Conservation (phyloP, 2,329 filamentous ascomycete genomes). For the Calonectria henricotiae region DNA sequence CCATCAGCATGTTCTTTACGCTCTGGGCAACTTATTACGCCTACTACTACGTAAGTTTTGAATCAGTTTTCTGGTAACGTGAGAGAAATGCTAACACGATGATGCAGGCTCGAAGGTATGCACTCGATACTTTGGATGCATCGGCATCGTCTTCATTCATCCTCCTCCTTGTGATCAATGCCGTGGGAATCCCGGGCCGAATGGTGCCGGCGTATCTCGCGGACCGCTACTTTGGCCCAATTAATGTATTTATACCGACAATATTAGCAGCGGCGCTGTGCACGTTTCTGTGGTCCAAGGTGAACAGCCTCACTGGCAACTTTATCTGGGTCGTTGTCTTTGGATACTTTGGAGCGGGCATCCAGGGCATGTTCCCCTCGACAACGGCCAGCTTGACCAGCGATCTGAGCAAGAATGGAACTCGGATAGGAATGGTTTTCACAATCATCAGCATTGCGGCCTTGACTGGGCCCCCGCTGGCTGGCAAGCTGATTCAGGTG, state of each 20-base stretch:
- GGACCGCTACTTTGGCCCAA: slow-evolving; percentile 68
- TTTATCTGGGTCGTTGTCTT: slow-evolving; percentile 77
- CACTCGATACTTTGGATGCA: slow-evolving; percentile 62
- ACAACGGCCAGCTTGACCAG: slow-evolving; percentile 63
- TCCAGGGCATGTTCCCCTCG: slow-evolving; percentile 79
- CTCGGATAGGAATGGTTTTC: slow-evolving; percentile 75
- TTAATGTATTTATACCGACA: slow-evolving; percentile 71
- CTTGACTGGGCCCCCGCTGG: slow-evolving; percentile 70
- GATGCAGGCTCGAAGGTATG: slow-evolving; percentile 59
- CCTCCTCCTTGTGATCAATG: slow-evolving; percentile 74
- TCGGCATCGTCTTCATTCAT: slow-evolving; percentile 69
- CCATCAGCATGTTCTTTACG: slow-evolving; percentile 57
- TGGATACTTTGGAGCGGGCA: slow-evolving; percentile 75
- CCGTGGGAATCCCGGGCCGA: slow-evolving; percentile 71
- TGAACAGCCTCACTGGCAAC: slow-evolving; percentile 55
- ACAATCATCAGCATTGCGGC: slow-evolving; percentile 71
- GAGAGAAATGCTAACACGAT: not conserved
- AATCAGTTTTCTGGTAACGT: not conserved
- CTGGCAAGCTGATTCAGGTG: slow-evolving; percentile 66
- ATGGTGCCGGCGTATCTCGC: slow-evolving; percentile 71
- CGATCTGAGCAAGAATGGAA: slow-evolving; percentile 70
- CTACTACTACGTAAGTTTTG: slow-evolving; percentile 63
- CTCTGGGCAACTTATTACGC: slow-evolving; percentile 69
- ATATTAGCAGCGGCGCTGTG: slow-evolving; percentile 65
- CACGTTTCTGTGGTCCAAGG: slow-evolving; percentile 70